A percentile compares a stretch with the other conserved stretches of the same genome.
Evolutionary conservation across 345 rosid genomes (phyloP).

Genomic region (Gossypium bickii): DNA sequence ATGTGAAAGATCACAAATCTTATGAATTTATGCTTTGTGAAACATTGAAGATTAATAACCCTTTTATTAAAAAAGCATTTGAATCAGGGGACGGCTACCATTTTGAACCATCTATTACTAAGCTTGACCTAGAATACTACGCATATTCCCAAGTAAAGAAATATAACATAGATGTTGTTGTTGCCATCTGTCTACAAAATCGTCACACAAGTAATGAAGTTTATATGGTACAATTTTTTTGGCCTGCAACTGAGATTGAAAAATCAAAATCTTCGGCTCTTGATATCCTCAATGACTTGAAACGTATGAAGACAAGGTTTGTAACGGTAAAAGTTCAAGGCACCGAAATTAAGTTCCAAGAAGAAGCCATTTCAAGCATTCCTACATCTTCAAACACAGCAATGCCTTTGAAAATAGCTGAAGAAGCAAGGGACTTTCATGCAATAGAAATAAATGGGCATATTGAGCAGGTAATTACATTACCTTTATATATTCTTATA

Average conservation of each 20-base stretch:
- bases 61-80: too few relatives aligned
- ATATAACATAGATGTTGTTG: not conserved
- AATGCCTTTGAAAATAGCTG: too few relatives aligned
- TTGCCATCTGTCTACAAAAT: not conserved
- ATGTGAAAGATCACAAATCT: too few relatives aligned
- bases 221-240: not conserved
- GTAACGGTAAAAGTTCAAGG: not conserved
- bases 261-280: not conserved
- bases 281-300: not conserved
- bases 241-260: not conserved
- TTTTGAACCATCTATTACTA: too few relatives aligned
- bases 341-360: not conserved
- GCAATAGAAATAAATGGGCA: not conserved
- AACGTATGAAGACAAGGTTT: not conserved
- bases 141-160: too few relatives aligned
- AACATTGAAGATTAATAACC: too few relatives aligned
- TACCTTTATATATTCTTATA: not conserved
- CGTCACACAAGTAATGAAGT: too few relatives aligned
- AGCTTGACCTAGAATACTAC: too few relatives aligned
- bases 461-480: not conserved
- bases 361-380: not conserved
- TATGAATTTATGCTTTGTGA: too few relatives aligned
- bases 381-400: too few relatives aligned
- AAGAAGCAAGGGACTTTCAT: not conserved
- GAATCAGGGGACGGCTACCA: too few relatives aligned